Evolutionary conservation across 1,284 basidiomycete genomes (phyloP), one percentile per base, ranked within the genome.

Genomic region (Stereum hirsutum): DNA sequence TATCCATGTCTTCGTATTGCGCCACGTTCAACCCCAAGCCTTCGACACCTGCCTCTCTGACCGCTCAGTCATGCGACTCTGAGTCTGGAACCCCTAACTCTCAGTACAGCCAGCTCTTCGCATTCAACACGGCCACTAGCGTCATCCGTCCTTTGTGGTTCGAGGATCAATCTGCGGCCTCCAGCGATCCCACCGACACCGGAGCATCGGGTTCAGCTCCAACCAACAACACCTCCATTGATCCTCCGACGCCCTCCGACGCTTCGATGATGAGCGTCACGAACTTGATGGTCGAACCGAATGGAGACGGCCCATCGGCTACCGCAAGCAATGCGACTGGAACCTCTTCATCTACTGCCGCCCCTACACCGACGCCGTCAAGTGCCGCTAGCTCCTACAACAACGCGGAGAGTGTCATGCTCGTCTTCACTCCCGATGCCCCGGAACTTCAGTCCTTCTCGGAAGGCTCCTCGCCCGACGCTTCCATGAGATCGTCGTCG

Each of bases 21-120:
- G 75, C 74, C 2, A 81, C 80, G 2, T 84, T 73, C 54, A 66
- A 82, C 49, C 65, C 74, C 4, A 59, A 66, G 30, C 77, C 78
- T 2, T 47, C 60, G 6, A 49, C 59, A 1, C 65, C 76, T 0
- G 63, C 68, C 8, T 68, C 73, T 5, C 62, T 84, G 52, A 68
- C 64, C 3, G 68, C 75, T 54, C 57, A 69, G 43, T 53, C 51
- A 11, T 84, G 80, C 52, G 43, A 49, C 27, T 39, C 47, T 14
- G 47, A 45, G 15, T 34, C 21, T 7, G 26, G 20, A n/a, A 21
- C 45, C 34, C 39, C 53, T 6, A 54, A 53, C 20, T 42, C 50
- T 3, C 66, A 73, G 47, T 62, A 58, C 52, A 78, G 74, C 51
- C 83, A 86, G 56, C 52, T 65, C 5, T 86, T 85, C 57, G 57